Evolutionary conservation across 371 early-diverging fungal species (phyloP), one percentile per base, ranked within the genome.

Genomic region (Mortierella sp.): DNA sequence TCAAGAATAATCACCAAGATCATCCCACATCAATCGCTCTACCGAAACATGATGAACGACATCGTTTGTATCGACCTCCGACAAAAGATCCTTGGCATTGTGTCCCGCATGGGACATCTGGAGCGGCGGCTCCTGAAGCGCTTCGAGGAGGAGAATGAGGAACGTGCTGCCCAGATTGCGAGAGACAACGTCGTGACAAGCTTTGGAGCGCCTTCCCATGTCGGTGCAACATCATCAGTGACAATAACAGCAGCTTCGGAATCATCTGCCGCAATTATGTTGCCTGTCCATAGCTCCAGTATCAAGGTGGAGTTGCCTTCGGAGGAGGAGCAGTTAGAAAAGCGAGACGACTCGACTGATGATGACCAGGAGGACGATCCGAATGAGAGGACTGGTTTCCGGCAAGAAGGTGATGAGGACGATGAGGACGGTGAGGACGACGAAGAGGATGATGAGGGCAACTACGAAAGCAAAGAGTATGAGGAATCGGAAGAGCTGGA

Each of bases 41-140:
- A 76, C 19, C 46, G 42, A 4, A 11, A 56, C 6, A 76, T 76
- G 76, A 76, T 76, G 76, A 76, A 76, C 57, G 76, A 76, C 27
- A 76, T 76, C 48, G 76, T 57, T 11, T 76, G 76, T 28, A 76
- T 69, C 54, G 76, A 76, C 34, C 70, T 76, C 14, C 64, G 76
- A 3, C 76, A 76, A 64, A 76, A 76, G 46, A 64, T 76, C 6
- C 58, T 76, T 3, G 46, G 55, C 4, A 56, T 60, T 19, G 34
- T 76, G 27, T 14, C 76, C 19, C 56, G 76, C 32, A 61, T 76
- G 41, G 76, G 52, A 26, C 62, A 64, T 44, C 21, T 76, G 23
- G 76, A 76, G 42, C 56, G 70, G 23, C 42, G 70, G 21, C 65
- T 76, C 19, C 26, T 76, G 42, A 60, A 64, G 48, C 50, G 64